Evolutionary conservation across 768 basidiomycete species (phyloP).

Genomic region (Trametes elegans): DNA sequence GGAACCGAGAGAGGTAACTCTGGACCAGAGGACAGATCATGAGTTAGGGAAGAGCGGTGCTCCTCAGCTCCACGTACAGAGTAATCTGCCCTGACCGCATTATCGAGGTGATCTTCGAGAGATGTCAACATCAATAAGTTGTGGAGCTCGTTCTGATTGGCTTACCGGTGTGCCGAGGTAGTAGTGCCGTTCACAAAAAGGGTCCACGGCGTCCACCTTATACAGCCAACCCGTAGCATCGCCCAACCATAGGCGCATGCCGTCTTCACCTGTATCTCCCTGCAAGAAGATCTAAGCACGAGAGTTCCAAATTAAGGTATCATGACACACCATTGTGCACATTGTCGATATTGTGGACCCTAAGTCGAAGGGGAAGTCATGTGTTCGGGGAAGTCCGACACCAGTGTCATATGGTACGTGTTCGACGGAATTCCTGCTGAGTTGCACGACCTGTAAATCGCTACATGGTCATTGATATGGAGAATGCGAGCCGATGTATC

Average conservation of each 20-base stretch:
- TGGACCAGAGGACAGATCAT: background rate
- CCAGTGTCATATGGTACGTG: too few species aligned
- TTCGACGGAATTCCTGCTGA: too few species aligned
- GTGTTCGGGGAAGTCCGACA: too few species aligned
- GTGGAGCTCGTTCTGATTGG: background rate
- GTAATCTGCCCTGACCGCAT: background rate
- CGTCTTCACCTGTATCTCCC: background rate
- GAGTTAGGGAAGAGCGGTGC: background rate
- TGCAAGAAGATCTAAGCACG: too few species aligned
- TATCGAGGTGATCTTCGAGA: slow-evolving; percentile 1
- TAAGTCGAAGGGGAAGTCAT: too few species aligned
- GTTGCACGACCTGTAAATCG: too few species aligned
- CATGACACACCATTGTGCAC: background rate
- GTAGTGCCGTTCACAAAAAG: background rate
- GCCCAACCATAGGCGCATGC: background rate
- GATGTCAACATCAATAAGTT: too few species aligned
- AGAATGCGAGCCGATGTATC: too few species aligned
- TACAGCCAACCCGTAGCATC: slow-evolving; percentile 3
- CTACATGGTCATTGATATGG: too few species aligned
- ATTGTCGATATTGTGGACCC: too few species aligned
- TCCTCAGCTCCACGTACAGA: background rate
- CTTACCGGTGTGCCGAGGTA: background rate
- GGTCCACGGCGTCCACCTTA: background rate
- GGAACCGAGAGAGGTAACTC: slow-evolving; percentile 14
- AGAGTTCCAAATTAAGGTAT: background rate